Conservation (phyloP, 1,139 yeast genomes). For the Suhomyces bolitotheri region DNA sequence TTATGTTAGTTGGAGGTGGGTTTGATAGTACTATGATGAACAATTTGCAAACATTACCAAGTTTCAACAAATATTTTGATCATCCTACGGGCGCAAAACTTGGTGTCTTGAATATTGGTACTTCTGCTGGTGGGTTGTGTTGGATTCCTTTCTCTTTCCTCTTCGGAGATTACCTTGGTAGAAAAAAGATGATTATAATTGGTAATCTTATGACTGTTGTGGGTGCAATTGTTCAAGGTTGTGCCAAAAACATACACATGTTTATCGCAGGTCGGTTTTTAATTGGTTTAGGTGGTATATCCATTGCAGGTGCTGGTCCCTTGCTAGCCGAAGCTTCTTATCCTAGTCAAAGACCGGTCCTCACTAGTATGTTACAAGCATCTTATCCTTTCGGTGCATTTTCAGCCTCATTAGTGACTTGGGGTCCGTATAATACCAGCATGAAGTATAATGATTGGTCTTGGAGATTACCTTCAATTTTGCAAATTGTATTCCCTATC, state of each 20-base stretch:
- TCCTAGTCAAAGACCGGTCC: slow-evolving; percentile 48
- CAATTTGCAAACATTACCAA: slow-evolving; percentile 20
- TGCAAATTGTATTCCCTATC: slow-evolving; percentile 42
- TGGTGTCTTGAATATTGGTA: slow-evolving; percentile 24
- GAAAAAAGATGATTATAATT: slow-evolving; percentile 26
- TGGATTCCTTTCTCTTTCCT: slow-evolving; percentile 29
- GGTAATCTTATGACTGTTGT: slow-evolving; percentile 14
- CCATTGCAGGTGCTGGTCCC: slow-evolving; percentile 38
- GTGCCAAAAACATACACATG: slow-evolving; percentile 32
- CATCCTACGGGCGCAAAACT: slow-evolving; percentile 18
- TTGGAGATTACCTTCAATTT: slow-evolving; percentile 53
- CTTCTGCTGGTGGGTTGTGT: slow-evolving; percentile 24
- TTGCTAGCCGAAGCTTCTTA: slow-evolving; percentile 44
- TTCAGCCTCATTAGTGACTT: slow-evolving; percentile 54
- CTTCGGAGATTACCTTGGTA: slow-evolving; percentile 47
- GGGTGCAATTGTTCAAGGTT: slow-evolving; percentile 38
- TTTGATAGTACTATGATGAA: slow-evolving; percentile 24
- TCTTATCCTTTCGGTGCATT: slow-evolving; percentile 45
- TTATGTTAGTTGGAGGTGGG: slow-evolving; percentile 12
- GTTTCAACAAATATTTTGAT: slow-evolving; percentile 20
- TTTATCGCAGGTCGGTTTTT: slow-evolving; percentile 39
- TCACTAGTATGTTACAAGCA: slow-evolving; percentile 52
- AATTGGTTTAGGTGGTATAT: slow-evolving; percentile 43
- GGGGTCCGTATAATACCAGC: slow-evolving; percentile 37
- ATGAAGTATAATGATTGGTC: slow-evolving; percentile 12